Percentiles rank a stretch among this genome's conserved stretches.
Conservation (phyloP, 768 basidiomycete genomes). For the Inosperma sp. region DNA sequence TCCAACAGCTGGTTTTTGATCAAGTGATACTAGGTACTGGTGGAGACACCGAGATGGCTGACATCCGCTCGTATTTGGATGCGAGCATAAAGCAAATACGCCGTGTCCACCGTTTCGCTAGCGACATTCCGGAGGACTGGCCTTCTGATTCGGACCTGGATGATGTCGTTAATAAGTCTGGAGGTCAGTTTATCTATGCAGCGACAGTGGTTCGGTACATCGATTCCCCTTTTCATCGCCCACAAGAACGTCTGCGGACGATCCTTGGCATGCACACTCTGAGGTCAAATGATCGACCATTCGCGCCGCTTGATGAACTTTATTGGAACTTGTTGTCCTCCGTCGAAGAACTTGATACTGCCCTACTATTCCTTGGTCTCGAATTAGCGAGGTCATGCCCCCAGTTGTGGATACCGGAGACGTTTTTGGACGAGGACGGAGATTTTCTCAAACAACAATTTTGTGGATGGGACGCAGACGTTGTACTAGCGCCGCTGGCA, state of each 20-base stretch:
- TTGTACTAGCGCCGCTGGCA: too few relatives aligned
- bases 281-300: neutral
- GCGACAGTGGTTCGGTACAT: slow-evolving; percentile 13
- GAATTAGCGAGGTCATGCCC: too few relatives aligned
- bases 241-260: neutral
- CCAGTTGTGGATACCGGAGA: too few relatives aligned
- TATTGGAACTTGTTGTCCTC: too few relatives aligned
- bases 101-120: neutral
- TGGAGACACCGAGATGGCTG: neutral
- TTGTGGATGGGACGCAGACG: too few relatives aligned
- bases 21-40: neutral
- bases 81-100: neutral
- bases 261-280: neutral
- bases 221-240: neutral
- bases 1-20: neutral
- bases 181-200: slow-evolving; percentile 16
- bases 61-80: neutral
- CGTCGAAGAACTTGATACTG: too few relatives aligned
- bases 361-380: too few relatives aligned
- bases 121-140: slow-evolving; percentile 6
- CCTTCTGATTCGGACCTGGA: slow-evolving; percentile 7
- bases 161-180: slow-evolving; percentile 11
- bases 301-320: neutral
- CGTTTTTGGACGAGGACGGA: too few relatives aligned
- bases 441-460: too few relatives aligned